A percentile compares a stretch with the other conserved stretches of the same genome.
Evolutionary conservation across 2,329 filamentous ascomycete genomes (phyloP).

Genomic region (Fusarium sp.): DNA sequence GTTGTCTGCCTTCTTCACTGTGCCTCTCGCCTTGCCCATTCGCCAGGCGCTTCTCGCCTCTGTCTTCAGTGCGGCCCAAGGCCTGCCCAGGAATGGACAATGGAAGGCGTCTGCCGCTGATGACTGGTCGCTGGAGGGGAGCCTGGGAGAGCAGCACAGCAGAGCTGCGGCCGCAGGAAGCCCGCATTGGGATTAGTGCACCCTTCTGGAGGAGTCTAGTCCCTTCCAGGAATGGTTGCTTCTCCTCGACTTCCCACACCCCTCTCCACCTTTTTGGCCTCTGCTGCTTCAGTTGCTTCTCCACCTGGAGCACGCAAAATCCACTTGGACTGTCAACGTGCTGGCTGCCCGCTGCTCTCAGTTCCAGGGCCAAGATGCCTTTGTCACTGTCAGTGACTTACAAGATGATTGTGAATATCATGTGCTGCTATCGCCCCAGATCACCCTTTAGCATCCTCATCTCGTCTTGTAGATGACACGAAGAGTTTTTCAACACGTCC

Average conservation of each 20-base stretch:
- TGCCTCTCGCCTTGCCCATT: background rate
- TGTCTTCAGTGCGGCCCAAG: constrained; percentile 6
- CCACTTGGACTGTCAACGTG: constrained; percentile 30
- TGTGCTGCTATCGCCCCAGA: background rate
- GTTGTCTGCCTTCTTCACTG: constrained; percentile 13
- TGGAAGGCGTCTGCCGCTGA: constrained; percentile 2
- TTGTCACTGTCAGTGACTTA: constrained; percentile 14
- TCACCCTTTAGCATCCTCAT: background rate
- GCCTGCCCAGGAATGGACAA: constrained; percentile 18
- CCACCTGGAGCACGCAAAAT: constrained; percentile 31
- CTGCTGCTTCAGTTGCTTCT: constrained; percentile 28
- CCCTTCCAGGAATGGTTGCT: constrained; percentile 3
- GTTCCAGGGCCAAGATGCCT: constrained; percentile 17
- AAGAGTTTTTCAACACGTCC: background rate
- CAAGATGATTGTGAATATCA: constrained; percentile 7
- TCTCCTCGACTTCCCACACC: constrained; percentile 8
- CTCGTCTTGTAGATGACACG: background rate
- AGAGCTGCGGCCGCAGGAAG: constrained; percentile 28
- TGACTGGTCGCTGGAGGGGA: background rate
- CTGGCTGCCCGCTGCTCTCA: constrained; percentile 14
- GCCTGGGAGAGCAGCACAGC: constrained; percentile 32
- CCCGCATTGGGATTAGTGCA: constrained; percentile 25
- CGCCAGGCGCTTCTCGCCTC: background rate
- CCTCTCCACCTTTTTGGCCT: constrained; percentile 17
- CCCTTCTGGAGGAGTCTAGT: background rate